Evolutionary conservation across 495 filamentous ascomycete species (phyloP).

Genomic region (Talaromyces ruber): DNA sequence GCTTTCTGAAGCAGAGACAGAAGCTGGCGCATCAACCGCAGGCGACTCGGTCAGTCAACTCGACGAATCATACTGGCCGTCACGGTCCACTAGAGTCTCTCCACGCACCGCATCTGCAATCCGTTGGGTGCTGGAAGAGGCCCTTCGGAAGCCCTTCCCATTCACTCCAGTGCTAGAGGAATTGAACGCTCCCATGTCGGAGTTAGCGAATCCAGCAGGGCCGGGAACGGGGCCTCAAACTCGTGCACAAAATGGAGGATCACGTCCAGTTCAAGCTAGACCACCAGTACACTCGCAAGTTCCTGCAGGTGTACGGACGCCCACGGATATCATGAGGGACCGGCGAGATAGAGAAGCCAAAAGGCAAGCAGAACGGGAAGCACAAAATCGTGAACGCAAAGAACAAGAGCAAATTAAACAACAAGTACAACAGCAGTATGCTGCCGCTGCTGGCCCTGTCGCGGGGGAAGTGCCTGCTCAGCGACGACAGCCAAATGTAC

Average conservation of each 20-base stretch:
- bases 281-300: slow-evolving; percentile 34
- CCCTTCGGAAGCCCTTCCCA: slow-evolving; percentile 68
- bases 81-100: slow-evolving; percentile 50
- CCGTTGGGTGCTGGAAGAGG: slow-evolving; percentile 85
- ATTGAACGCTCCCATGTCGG: slow-evolving; percentile 91
- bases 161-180: slow-evolving; percentile 82
- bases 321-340: slow-evolving; percentile 70
- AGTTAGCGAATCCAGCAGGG: slow-evolving; percentile 54
- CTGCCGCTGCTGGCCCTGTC: slow-evolving; percentile 51
- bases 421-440: slow-evolving; percentile 25
- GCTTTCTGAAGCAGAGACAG: slow-evolving; percentile 29
- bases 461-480: slow-evolving; percentile 32
- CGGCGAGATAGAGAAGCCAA: slow-evolving; percentile 59
- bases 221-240: slow-evolving; percentile 29
- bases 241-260: slow-evolving; percentile 40
- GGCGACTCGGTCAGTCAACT: slow-evolving; percentile 27
- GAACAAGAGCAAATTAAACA: slow-evolving; percentile 39
- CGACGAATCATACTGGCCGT: slow-evolving; percentile 41
- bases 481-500: slow-evolving; percentile 17
- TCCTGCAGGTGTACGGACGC: slow-evolving; percentile 42
- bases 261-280: slow-evolving; percentile 37
- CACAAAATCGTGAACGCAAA: slow-evolving; percentile 39
- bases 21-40: slow-evolving; percentile 29
- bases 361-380: slow-evolving; percentile 50
- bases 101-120: slow-evolving; percentile 68